Evolutionary conservation across 768 basidiomycete species (phyloP), one percentile per base, ranked within the genome.

Genomic region (Termitomyces bulborhizus): DNA sequence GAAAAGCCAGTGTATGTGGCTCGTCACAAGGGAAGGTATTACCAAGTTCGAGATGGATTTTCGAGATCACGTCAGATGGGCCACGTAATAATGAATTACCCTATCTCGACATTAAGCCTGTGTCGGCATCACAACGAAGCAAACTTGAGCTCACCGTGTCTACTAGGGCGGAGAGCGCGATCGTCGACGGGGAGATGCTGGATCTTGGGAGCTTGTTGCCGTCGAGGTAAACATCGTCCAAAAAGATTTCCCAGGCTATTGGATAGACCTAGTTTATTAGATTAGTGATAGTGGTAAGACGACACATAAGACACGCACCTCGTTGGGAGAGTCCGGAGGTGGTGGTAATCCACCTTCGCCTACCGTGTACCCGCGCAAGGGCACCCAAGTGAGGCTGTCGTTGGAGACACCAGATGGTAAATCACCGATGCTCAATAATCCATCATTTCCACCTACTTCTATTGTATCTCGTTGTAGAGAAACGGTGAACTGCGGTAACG

Each of bases 41-140:
- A 9, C 77, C 79, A 0, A 85, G 66, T n/a, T 57, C 64, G 6
- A 60, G 51, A 27, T 59, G 58, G 51, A 90, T 84, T n/a, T 67
- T 58, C 0, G 69, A 56, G 12, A 91, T 70, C 8, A 89, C 76
- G 57, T 91, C 89, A 4, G 75, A 65, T 0, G 88, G 89, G 8
- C 88, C 89, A 24, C 89, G 86, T 51, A 92, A 75, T 42, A 88
- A 77, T 8, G 88, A 89, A 69, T 84, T 90, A 0, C 90, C 89
- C 86, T 89, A 54, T 37, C 47, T 26, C 46, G 11, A n/a, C n/a
- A 45, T 37, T 16, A 29, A 37, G 7, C 49, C 1, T 34, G 21
- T 24, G 27, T 1, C 6, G 49, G 18, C 13, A 29, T 46, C 56
- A 52, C 1, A 36, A 49, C 16, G 39, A 34, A 47, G 16, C 32